Base-by-base conservation (phyloP, 2,329 filamentous ascomycete species). In the Thermoascus crustaceus region DNA sequence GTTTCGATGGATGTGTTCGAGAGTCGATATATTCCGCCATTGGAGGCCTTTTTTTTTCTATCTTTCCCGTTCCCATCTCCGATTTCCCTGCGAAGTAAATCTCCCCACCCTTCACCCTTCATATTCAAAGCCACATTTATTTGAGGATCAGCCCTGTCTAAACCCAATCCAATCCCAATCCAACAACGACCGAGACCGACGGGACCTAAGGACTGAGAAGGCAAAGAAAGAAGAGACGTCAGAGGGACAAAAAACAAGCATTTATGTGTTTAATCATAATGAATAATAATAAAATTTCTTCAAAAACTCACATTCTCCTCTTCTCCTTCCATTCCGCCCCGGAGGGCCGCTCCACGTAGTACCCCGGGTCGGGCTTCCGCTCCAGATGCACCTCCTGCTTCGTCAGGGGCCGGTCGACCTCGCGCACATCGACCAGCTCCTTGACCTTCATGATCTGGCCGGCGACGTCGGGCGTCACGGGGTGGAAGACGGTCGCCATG, bases 401-500 rank as follows among this genome's bases (percentile, higher is more conserved):
- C 5, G 71, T 80, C 63, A 85, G 58, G 20, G 72, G 60, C 42
- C 65, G 58, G 21, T 80, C 77, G 29, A 93, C 85, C 66, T 94
- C 87, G 47, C 78, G 69, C 22, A 94, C 86, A 35, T 76, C 72
- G 30, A 95, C 85, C 44, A 95, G 69, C 66, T 95, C 88, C 70
- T 95, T 95, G 50, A 95, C 86, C 63, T 82, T 82, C 72, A 95
- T 82, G 54, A 95, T 85, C 69, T 93, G 86, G 57, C 88, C 88
- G 7, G 88, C 88, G 43, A 85, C 78, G 48, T 86, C 79, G 26
- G 80, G 77, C 42, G 75, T 75, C 42, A 94, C 86, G 23, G 85
- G 83, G 63, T 94, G 82, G 71, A 93, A 94, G 53, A 94, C 88
- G 35, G 84, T 89, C 54, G 80, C 80, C 73, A 81, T 80, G 53